Evolutionary conservation across 163 green algal species (phyloP), one percentile per base, ranked within the genome.

Genomic region (Scenedesmus sp.): DNA sequence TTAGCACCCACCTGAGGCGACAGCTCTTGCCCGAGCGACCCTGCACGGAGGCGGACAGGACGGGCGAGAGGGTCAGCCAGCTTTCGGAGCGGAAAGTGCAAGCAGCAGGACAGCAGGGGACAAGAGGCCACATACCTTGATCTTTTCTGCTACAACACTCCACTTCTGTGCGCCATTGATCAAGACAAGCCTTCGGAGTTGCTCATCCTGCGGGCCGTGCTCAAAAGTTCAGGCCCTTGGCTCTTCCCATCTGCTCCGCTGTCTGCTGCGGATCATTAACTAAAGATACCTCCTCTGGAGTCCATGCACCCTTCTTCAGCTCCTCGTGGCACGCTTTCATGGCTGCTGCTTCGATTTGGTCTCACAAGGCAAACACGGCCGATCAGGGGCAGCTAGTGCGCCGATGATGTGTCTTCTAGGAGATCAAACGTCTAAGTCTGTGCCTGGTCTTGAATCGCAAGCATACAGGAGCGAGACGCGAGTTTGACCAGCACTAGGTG

Each of bases 11-110:
- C 93, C 97, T 89, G 30, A 98, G 92, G 18, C 96, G 93, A 88
- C 96, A 98, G 89, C 93, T 97, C 93, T 98, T 98, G 80, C 95
- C 95, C 12, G 93, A 97, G 13, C 97, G 94, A 0, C 95, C 95
- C 37, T 86, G 76, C 53, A 35, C 30, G 49, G 7, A 24, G 43
- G 30, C 33, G 51, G 51, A 68, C 4, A 43, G 10, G 16, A 33
- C 13, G 79, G 30, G 65, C 42, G 79, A 35, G 24, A 12, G 16
- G 15, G 30, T 61, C 44, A 59, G 79, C 79, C 43, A 61, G 79
- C 79, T 76, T 37, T 30, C 65, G 65, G 65, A 76, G 65, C 65
- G 65, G 65, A 76, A 76, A 76, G 65, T 76, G 65, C 65, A 10
- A 76, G 65, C 26, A 76, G 65, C 65, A 76, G 65, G 65, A 76